A percentile compares a stretch with the other conserved stretches of the same genome.
phyloP scores from a whole-genome alignment of 225 moss, liverwort and hornwort genomes.

The Polytrichum commune region DNA sequence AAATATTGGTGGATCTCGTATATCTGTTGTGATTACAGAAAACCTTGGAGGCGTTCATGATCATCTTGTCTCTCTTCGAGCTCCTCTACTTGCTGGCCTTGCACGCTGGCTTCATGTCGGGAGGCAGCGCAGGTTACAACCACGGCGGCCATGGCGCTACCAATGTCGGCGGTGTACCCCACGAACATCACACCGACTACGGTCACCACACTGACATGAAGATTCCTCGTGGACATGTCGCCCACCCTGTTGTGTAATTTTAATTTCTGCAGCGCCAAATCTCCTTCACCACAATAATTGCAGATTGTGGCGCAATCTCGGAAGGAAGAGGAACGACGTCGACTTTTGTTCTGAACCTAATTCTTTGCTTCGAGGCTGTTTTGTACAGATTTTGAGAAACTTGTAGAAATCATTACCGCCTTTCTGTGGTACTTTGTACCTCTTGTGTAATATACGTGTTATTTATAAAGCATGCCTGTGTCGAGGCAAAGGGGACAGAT shows the following conservation, averaged over 20 bases:
- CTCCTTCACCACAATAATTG: no score
- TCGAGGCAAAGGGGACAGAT: neutral
- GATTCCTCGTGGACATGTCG: slow-evolving; percentile 33
- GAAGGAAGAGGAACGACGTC: no score
- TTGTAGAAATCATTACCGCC: no score
- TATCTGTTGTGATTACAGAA: slow-evolving; percentile 20
- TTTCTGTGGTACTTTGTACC: no score
- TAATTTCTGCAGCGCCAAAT: no score
- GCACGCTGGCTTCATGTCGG: slow-evolving; percentile 23
- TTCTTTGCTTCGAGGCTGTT: no score
- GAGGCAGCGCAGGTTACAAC: slow-evolving; percentile 5
- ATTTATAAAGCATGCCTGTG: neutral
- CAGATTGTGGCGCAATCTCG: no score
- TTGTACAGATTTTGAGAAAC: no score
- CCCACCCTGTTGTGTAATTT: slow-evolving; percentile 19
- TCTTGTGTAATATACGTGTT: neutral
- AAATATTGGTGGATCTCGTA: no score
- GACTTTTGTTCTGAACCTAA: no score
- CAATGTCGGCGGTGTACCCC: neutral
- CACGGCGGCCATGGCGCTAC: no score
- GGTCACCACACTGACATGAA: slow-evolving; percentile 28
- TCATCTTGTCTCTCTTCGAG: slow-evolving; percentile 41
- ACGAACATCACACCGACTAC: slow-evolving; percentile 9
- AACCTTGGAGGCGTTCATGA: slow-evolving; percentile 42
- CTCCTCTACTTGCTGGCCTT: slow-evolving; percentile 36